These are phyloP conservation scores for Annulohypoxylon moriforme DNA, from an alignment of 495 filamentous ascomycete genomes.

Conservation along the genomic window DNA sequence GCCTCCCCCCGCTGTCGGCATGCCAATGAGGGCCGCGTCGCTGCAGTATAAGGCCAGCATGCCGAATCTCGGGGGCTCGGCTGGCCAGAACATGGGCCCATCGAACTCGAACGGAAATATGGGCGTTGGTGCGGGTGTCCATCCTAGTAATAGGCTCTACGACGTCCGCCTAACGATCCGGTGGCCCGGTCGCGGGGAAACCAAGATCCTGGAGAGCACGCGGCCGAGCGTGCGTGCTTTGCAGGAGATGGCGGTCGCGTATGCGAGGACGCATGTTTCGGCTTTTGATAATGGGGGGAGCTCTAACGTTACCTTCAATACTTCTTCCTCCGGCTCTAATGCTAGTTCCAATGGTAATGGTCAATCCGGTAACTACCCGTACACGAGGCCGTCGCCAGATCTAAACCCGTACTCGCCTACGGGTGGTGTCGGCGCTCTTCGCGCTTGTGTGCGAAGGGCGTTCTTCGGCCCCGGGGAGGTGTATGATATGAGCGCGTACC, in stretches of 20 bases:
- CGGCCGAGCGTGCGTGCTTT: conserved; percentile 42
- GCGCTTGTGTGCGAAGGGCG: conserved; percentile 39
- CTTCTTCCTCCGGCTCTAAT: too few relatives aligned
- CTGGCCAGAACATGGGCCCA: background rate
- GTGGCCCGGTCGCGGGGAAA: conserved; percentile 47
- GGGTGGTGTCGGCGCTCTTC: background rate
- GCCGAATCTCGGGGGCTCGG: background rate
- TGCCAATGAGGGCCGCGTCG: background rate
- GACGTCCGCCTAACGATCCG: conserved; percentile 49
- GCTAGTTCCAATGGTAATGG: too few relatives aligned
- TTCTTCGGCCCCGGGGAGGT: conserved; percentile 38
- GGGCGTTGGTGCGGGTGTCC: background rate
- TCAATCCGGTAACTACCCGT: too few relatives aligned
- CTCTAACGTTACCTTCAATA: too few relatives aligned
- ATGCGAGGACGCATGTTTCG: conserved; percentile 35
- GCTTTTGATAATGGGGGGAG: conserved; percentile 17
- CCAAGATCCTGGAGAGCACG: conserved; percentile 42
- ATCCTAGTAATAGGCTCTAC: background rate
- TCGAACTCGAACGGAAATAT: background rate
- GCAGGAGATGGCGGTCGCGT: conserved; percentile 43
- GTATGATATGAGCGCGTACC: conserved; percentile 50
- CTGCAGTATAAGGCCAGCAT: conserved; percentile 21
- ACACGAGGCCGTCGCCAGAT: too few relatives aligned
- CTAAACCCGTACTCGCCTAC: too few relatives aligned
- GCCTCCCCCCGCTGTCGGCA: background rate